Conservation (phyloP, 139 green algal genomes). For the Micromonas commoda region DNA sequence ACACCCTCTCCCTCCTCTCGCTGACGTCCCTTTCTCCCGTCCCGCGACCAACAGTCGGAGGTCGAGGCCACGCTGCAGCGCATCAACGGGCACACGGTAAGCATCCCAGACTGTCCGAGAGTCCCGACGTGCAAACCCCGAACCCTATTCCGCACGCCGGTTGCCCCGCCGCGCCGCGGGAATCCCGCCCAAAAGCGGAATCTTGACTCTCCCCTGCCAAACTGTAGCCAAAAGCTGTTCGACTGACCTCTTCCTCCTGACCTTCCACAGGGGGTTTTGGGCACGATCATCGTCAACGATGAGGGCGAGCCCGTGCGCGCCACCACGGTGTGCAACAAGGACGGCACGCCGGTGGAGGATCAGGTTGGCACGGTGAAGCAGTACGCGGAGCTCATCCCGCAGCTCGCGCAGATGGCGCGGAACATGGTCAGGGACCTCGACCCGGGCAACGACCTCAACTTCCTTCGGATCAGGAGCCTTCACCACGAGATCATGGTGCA, state of each 20-base stretch:
- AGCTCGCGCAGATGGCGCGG: conserved; percentile 69
- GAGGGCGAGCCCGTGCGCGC: conserved; percentile 79
- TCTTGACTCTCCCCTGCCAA: too few species aligned
- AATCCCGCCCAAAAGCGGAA: too few species aligned
- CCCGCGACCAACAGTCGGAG: too few species aligned
- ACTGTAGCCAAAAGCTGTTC: too few species aligned
- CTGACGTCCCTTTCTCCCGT: too few species aligned
- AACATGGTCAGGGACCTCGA: conserved; percentile 68
- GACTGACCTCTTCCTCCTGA: too few species aligned
- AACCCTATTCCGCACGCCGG: too few species aligned
- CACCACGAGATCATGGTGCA: conserved; percentile 85
- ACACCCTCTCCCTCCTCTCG: too few species aligned
- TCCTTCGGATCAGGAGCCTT: conserved; percentile 68
- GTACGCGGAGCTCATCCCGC: conserved; percentile 61
- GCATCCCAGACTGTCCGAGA: not conserved
- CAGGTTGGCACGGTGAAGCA: conserved; percentile 46
- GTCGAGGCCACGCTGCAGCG: conserved; percentile 37
- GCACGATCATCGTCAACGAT: conserved; percentile 70
- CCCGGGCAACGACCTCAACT: conserved; percentile 73
- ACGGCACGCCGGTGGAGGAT: not conserved
- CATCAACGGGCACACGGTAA: conserved; percentile 39
- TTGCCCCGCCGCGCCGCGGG: too few species aligned
- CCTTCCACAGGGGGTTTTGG: conserved; percentile 64
- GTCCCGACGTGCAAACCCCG: not conserved
- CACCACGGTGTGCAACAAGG: conserved; percentile 28